Conservation (phyloP, 345 rosid species). For the Populus ilicifolia region DNA sequence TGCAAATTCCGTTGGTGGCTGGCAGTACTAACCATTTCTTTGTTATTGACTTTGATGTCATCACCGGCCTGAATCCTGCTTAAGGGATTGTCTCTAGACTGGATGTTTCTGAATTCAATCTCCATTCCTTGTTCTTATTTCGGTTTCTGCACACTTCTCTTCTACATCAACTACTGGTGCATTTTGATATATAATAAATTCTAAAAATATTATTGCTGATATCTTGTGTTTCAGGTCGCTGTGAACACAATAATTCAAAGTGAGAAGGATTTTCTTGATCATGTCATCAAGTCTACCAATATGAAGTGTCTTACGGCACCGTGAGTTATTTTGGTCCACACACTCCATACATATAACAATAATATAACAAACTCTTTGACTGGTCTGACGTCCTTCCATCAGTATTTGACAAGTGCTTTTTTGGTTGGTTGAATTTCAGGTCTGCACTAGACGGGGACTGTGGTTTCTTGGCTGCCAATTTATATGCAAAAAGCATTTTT, state of each 20-base stretch:
- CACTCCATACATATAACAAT: not conserved
- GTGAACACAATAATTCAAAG: constrained; percentile 62
- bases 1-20: not conserved
- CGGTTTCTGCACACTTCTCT: not conserved
- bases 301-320: constrained; percentile 80
- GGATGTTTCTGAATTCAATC: not conserved
- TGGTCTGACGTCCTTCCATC: no score
- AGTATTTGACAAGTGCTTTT: not conserved
- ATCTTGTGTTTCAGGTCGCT: constrained; percentile 54
- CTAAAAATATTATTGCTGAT: not conserved
- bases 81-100: not conserved
- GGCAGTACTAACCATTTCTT: not conserved
- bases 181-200: not conserved
- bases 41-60: not conserved
- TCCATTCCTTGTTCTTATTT: not conserved
- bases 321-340: constrained; percentile 35
- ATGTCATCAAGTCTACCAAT: constrained; percentile 67
- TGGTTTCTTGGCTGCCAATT: constrained; percentile 81
- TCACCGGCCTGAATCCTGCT: not conserved
- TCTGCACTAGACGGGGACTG: constrained; percentile 79
- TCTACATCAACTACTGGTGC: not conserved
- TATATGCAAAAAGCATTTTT: constrained; percentile 84
- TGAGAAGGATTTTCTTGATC: constrained; percentile 69
- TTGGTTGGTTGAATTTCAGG: constrained; percentile 38
- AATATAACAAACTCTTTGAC: not conserved